phyloP scores from a whole-genome alignment of 306 rosid species.

The Cajanus cajan region DNA sequence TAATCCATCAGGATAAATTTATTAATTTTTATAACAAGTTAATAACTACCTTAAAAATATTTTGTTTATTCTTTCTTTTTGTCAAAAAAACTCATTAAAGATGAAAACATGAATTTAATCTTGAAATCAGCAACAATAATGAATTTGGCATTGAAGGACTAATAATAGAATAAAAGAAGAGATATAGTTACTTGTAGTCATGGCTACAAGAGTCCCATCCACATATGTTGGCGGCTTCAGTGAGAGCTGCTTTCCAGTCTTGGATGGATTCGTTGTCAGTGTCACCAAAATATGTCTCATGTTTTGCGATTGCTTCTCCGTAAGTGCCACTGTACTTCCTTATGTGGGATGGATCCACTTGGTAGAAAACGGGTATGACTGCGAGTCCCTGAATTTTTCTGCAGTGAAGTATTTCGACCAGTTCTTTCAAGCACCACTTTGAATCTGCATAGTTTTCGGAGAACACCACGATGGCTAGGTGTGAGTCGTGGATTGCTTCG shows the following conservation, averaged over 20 bases:
- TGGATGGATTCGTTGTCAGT: not conserved
- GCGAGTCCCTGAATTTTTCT: not conserved
- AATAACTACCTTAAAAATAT: too few relatives aligned
- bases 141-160: too few relatives aligned
- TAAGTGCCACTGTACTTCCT: not conserved
- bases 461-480: not conserved
- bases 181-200: not conserved
- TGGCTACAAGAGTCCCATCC: not conserved
- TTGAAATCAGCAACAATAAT: too few relatives aligned
- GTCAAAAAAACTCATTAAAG: too few relatives aligned
- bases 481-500: not conserved
- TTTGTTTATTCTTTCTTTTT: too few relatives aligned
- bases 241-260: not conserved
- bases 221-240: not conserved
- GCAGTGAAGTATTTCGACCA: not conserved
- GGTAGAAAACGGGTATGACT: constrained; percentile 8
- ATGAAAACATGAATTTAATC: too few relatives aligned
- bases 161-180: too few relatives aligned
- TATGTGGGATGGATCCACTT: not conserved
- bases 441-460: not conserved
- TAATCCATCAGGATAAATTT: too few relatives aligned
- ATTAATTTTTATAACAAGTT: too few relatives aligned
- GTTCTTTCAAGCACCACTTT: not conserved
- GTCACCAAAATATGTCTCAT: not conserved
- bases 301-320: not conserved